Conservation (phyloP, 345 rosid species). For the Zanthoxylum bungeanum region DNA sequence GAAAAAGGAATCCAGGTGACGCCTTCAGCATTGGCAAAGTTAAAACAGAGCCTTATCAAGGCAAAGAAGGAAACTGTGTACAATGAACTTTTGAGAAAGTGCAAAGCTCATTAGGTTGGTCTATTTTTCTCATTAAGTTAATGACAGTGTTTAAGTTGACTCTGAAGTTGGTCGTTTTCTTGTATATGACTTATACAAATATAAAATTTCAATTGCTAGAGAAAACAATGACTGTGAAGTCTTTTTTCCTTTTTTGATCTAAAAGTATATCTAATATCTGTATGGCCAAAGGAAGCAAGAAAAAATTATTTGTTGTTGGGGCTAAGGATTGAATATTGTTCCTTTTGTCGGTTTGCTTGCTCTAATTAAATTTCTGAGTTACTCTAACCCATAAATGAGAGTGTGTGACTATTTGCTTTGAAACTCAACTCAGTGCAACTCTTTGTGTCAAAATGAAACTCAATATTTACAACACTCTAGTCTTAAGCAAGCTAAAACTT, state of each 20-base stretch:
- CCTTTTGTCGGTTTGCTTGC: background rate
- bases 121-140: background rate
- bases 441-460: background rate
- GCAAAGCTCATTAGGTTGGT: conserved; percentile 26
- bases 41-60: conserved; percentile 39
- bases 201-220: background rate
- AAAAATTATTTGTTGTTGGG: background rate
- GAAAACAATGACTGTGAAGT: background rate
- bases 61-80: conserved; percentile 32
- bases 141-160: background rate
- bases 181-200: conserved; percentile 1
- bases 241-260: background rate
- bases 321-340: background rate
- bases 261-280: background rate
- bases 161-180: background rate
- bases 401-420: background rate
- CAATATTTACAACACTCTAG: background rate
- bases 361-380: background rate
- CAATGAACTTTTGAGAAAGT: conserved; percentile 45
- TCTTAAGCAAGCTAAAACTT: background rate
- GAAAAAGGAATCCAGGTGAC: conserved; percentile 47
- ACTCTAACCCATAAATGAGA: background rate
- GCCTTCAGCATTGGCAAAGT: conserved; percentile 37
- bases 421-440: background rate
- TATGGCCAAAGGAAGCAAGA: background rate